Conservation (phyloP, 2,329 filamentous ascomycete species). For the Colletotrichum higginsianum region DNA sequence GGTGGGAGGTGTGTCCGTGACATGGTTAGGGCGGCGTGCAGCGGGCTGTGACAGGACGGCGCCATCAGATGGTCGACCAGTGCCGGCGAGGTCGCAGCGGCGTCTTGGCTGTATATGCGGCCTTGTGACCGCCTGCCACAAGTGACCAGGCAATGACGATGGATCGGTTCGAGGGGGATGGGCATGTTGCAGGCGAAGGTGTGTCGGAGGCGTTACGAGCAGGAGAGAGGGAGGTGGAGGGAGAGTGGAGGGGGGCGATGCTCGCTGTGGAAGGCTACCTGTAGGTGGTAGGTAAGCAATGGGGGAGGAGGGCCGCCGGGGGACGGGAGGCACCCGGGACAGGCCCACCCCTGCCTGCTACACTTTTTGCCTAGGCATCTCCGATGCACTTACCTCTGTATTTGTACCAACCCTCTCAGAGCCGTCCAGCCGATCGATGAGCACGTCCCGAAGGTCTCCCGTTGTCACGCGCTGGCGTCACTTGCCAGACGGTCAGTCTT, state of each 20-base stretch:
- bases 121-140: slow-evolving; percentile 28
- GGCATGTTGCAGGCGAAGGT: slow-evolving; percentile 34
- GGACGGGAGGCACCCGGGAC: slow-evolving; percentile 32
- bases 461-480: slow-evolving; percentile 6
- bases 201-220: slow-evolving; percentile 27
- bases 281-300: background rate
- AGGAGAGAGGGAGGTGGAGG: slow-evolving; percentile 14
- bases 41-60: slow-evolving; percentile 30
- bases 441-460: slow-evolving; percentile 3
- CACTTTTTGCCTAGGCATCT: no score
- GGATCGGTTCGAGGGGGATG: background rate
- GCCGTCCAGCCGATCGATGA: background rate
- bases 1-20: slow-evolving; percentile 30
- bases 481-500: background rate
- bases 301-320: background rate
- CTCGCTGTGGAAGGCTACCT: background rate
- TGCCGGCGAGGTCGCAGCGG: slow-evolving; percentile 6
- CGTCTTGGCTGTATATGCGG: slow-evolving; percentile 29
- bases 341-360: background rate
- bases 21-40: slow-evolving; percentile 35
- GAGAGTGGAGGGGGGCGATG: background rate
- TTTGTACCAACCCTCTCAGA: background rate
- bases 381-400: no score
- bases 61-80: slow-evolving; percentile 31
- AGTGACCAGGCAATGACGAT: slow-evolving; percentile 36